phyloP scores from a whole-genome alignment of 345 rosid species.

The Reutealis trisperma region DNA sequence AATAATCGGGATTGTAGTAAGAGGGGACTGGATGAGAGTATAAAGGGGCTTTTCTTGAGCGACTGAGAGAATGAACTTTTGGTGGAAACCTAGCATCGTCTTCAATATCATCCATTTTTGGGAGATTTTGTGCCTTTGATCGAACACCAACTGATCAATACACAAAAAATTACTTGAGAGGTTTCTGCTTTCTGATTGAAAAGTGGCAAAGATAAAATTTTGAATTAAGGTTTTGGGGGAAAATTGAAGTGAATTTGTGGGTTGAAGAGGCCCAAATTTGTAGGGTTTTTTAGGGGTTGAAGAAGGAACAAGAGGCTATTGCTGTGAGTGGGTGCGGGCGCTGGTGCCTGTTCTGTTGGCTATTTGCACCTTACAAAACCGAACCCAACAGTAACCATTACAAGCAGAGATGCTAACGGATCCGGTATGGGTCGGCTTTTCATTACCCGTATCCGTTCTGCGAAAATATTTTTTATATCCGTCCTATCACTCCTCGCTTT shows the following conservation, averaged over 20 bases:
- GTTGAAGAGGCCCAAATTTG: not conserved
- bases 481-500: no score
- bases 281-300: slow-evolving; percentile 10
- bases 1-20: slow-evolving; percentile 27
- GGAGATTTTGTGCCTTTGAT: not conserved
- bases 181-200: not conserved
- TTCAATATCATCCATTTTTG: slow-evolving; percentile 29
- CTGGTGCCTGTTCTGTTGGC: no score
- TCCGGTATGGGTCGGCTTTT: no score
- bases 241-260: not conserved
- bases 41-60: slow-evolving; percentile 23
- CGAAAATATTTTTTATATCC: no score
- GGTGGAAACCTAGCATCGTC: slow-evolving; percentile 33
- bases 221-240: not conserved
- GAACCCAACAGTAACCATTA: no score
- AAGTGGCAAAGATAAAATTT: not conserved
- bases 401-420: no score
- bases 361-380: no score
- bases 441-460: no score
- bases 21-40: slow-evolving; percentile 22
- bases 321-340: no score
- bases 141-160: not conserved
- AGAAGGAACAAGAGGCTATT: not conserved
- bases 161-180: not conserved
- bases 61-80: slow-evolving; percentile 35